Percentiles rank a stretch among this genome's conserved stretches.
Conservation (phyloP, 2,329 filamentous ascomycete species). For the Aspergillus transmontanensis region DNA sequence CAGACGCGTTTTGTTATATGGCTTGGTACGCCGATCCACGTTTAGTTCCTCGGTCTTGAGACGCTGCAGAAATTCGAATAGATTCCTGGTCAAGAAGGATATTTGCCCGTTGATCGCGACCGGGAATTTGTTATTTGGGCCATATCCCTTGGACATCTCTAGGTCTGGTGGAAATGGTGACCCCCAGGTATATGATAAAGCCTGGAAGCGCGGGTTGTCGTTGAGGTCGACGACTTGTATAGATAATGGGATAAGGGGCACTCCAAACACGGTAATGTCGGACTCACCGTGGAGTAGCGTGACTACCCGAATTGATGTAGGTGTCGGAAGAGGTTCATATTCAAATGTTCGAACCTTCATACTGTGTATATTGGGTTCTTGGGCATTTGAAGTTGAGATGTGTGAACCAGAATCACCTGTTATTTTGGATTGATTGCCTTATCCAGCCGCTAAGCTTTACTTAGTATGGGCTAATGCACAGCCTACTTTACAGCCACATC, state of each 20-base stretch:
- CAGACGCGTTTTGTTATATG: neutral
- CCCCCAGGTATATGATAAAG: neutral
- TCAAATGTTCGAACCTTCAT: neutral
- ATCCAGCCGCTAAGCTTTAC: neutral
- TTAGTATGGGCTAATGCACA: neutral
- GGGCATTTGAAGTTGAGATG: neutral
- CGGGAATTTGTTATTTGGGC: neutral
- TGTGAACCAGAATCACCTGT: too few relatives aligned
- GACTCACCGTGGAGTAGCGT: neutral
- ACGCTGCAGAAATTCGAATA: neutral
- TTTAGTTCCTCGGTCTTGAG: neutral
- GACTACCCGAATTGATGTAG: neutral
- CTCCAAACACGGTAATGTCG: neutral
- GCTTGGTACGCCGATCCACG: neutral
- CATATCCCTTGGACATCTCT: neutral
- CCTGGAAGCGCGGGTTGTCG: neutral
- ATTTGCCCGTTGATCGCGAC: neutral
- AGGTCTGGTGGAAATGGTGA: neutral
- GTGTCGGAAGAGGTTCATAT: neutral
- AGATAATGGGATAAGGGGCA: neutral
- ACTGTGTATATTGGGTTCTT: neutral
- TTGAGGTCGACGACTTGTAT: neutral
- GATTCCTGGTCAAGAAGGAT: neutral
- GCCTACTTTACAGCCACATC: neutral
- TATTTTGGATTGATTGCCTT: too few relatives aligned